These are phyloP conservation scores for Mrakiaceae sp. DNA, from an alignment of 1,284 basidiomycete genomes.

Conservation along the genomic window DNA sequence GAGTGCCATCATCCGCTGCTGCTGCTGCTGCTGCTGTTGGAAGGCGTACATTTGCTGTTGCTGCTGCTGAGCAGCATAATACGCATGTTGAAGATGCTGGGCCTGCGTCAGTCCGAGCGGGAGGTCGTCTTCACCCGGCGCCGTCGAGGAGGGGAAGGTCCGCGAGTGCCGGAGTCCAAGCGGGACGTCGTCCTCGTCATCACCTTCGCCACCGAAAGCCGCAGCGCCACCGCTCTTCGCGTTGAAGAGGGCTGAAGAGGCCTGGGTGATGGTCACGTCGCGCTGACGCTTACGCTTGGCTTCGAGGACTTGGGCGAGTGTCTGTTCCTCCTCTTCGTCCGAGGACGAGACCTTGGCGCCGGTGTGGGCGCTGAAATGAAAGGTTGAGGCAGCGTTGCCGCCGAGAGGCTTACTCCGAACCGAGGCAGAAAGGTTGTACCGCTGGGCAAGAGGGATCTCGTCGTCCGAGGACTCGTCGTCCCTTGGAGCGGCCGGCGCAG, in stretches of 20 bases:
- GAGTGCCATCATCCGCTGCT: constrained; percentile 12
- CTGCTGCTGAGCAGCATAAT: constrained; percentile 9
- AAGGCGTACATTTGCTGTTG: not conserved
- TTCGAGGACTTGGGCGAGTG: constrained; percentile 5
- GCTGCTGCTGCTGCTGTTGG: constrained; percentile 6
- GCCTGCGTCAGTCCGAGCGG: constrained; percentile 14
- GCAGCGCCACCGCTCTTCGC: not conserved
- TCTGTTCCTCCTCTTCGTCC: constrained; percentile 9
- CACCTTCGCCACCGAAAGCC: not conserved
- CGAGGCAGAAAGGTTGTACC: not conserved
- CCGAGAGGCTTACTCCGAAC: not conserved
- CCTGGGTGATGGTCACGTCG: too few species aligned
- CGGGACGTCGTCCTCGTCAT: constrained; percentile 16
- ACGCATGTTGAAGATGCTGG: constrained; percentile 16
- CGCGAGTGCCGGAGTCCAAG: constrained; percentile 8
- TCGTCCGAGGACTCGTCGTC: constrained; percentile 6
- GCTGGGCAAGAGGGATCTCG: constrained; percentile 7
- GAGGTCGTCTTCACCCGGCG: constrained; percentile 7
- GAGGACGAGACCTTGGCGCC: not conserved
- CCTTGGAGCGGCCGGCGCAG: not conserved
- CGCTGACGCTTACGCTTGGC: not conserved
- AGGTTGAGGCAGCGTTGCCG: not conserved
- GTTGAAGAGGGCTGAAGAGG: not conserved
- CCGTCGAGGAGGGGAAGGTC: not conserved
- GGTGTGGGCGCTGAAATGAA: not conserved